Evolutionary conservation across 2,329 filamentous ascomycete genomes (phyloP), one percentile per base, ranked within the genome.

Genomic region (Xylariaceae sp.): DNA sequence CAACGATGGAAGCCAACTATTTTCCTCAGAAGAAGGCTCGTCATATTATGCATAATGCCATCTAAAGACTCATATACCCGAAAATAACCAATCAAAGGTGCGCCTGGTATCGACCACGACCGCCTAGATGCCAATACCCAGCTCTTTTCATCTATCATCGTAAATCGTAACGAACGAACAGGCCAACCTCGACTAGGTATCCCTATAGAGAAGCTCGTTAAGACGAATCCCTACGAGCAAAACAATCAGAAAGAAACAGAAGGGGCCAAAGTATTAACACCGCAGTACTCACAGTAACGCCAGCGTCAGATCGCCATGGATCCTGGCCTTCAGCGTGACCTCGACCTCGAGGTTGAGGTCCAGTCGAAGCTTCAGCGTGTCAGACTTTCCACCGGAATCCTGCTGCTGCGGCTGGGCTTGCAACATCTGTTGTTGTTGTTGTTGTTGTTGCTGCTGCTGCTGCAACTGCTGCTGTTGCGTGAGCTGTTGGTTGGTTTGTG

Each of bases 301-400:
- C 63, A 93, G 74, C 44, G 89, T 90, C 62, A 95, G 75, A 76
- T 93, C 90, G 69, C 90, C 90, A 65, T 91, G 85, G 65, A 93
- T 91, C 74, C 87, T 87, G 23, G 89, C 90, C 80, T 93, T 93
- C 61, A 93, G 81, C 68, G 91, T 88, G 62, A 93, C 89, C 74
- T 93, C 90, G 50, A 93, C 83, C 65, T 93, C 89, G 56, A 93
- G 77, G 73, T 93, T 93, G 60, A 91, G 78, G 68, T 93, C 90
- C 21, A 93, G 75, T 47, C 87, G 82, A 66, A 93, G 74, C 69
- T 88, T 87, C 71, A 91, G 75, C 37, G 89, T 89, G 65, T 91
- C 59, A 21, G 46, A 77, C 68, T 78, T 76, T 67, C 79, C 77
- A 67, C 69, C 71, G 50, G 65, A 72, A 9, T 37, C 9, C 26